A percentile compares a stretch with the other conserved stretches of the same genome.
phyloP scores from a whole-genome alignment of 176 grass and related monocot species.

The Otatea glauca region DNA sequence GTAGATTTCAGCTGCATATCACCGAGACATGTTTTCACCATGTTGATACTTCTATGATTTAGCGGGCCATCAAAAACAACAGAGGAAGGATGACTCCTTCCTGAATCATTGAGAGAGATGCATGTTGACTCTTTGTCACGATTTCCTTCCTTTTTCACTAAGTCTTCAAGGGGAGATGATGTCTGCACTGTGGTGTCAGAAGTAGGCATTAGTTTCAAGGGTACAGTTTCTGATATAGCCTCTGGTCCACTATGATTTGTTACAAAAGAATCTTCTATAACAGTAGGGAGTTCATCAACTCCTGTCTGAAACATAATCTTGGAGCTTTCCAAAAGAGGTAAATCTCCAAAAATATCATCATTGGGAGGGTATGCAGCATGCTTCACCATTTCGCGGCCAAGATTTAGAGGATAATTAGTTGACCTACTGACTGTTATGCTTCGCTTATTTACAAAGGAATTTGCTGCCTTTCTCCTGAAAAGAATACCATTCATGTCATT shows the following conservation, averaged over 20 bases:
- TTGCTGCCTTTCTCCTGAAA: slow-evolving; percentile 30
- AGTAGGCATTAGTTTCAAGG: slow-evolving; percentile 39
- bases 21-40: slow-evolving; percentile 27
- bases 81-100: slow-evolving; percentile 22
- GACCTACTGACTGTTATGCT: slow-evolving; percentile 16
- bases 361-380: slow-evolving; percentile 46
- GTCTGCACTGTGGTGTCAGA: slow-evolving; percentile 33
- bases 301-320: slow-evolving; percentile 52
- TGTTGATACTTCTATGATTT: slow-evolving; percentile 27
- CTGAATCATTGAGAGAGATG: slow-evolving; percentile 8
- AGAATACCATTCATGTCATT: slow-evolving; percentile 21
- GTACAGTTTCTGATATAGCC: slow-evolving; percentile 44
- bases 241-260: slow-evolving; percentile 46
- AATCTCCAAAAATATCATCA: slow-evolving; percentile 64
- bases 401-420: slow-evolving; percentile 39
- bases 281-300: slow-evolving; percentile 59
- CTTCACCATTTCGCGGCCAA: slow-evolving; percentile 39
- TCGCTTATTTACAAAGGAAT: slow-evolving; percentile 41
- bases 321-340: slow-evolving; percentile 66
- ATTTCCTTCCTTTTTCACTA: slow-evolving; percentile 32
- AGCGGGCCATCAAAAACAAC: not conserved
- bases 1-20: slow-evolving; percentile 41
- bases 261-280: slow-evolving; percentile 52
- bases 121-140: slow-evolving; percentile 19
- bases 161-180: slow-evolving; percentile 33